phyloP scores from a whole-genome alignment of 352 stramenopile species.

The Phytopythium aichiense region DNA sequence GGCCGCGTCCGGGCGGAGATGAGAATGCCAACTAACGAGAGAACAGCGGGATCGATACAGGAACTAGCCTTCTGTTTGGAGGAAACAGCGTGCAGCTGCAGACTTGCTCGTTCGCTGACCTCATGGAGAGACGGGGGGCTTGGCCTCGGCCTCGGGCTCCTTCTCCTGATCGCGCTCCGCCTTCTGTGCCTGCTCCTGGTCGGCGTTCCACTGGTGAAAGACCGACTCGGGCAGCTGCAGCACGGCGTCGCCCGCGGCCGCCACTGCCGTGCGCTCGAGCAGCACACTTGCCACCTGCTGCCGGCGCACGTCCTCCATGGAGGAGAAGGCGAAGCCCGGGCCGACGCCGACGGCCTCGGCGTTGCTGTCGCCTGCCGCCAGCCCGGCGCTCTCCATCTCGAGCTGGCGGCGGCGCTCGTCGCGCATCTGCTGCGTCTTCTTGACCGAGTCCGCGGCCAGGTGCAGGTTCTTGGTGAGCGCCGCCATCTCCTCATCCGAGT shows the following conservation, averaged over 20 bases:
- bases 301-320: slow-evolving; percentile 65
- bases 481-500: slow-evolving; percentile 54
- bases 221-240: slow-evolving; percentile 66
- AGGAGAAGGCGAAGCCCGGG: slow-evolving; percentile 45
- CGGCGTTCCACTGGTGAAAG: slow-evolving; percentile 54
- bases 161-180: slow-evolving; percentile 18
- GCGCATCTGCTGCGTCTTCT: slow-evolving; percentile 62
- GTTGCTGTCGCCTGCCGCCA: slow-evolving; percentile 10
- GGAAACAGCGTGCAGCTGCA: background rate
- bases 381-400: slow-evolving; percentile 17
- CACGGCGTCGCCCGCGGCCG: slow-evolving; percentile 67
- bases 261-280: slow-evolving; percentile 63
- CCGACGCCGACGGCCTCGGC: slow-evolving; percentile 2
- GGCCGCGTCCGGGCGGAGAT: background rate
- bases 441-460: slow-evolving; percentile 33
- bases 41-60: too few species aligned
- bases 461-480: slow-evolving; percentile 63
- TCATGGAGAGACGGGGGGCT: slow-evolving; percentile 1
- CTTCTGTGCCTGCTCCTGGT: slow-evolving; percentile 16
- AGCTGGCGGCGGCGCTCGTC: slow-evolving; percentile 27
- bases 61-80: background rate
- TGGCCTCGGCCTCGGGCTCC: slow-evolving; percentile 11
- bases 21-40: background rate
- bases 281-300: slow-evolving; percentile 63
- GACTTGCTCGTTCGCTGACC: background rate